Conservation (phyloP, 2,329 filamentous ascomycete genomes). For the Acrocalymma vagum region DNA sequence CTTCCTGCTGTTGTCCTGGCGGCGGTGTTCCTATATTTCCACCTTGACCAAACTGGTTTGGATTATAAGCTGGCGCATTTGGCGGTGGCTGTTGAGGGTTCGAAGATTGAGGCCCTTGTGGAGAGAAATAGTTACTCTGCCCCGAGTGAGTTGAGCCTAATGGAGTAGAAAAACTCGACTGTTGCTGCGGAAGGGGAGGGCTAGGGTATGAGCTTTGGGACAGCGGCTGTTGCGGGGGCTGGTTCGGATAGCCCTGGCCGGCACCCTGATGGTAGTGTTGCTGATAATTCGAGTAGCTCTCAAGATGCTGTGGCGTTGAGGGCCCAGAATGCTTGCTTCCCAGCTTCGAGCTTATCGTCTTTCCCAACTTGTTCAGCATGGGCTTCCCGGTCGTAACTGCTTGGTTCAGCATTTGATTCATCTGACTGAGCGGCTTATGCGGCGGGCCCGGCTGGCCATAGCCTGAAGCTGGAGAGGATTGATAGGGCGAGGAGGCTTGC, state of each 20-base stretch:
- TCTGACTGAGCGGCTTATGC: slow-evolving; percentile 29
- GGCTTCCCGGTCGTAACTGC: slow-evolving; percentile 46
- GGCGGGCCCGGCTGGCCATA: slow-evolving; percentile 21
- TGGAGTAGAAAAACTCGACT: slow-evolving; percentile 30
- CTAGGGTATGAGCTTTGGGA: too few species aligned
- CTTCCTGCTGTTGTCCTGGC: slow-evolving; percentile 14
- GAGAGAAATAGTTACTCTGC: slow-evolving; percentile 38
- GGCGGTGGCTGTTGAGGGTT: slow-evolving; percentile 24
- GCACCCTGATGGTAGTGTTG: slow-evolving; percentile 33
- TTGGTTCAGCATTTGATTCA: slow-evolving; percentile 45
- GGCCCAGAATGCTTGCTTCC: slow-evolving; percentile 32
- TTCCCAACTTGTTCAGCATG: slow-evolving; percentile 45
- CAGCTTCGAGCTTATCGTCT: slow-evolving; percentile 45
- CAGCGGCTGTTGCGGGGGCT: slow-evolving; percentile 18
- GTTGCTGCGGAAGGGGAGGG: slow-evolving; percentile 22
- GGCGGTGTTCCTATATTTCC: slow-evolving; percentile 2
- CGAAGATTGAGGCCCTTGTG: slow-evolving; percentile 21
- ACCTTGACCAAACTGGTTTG: slow-evolving; percentile 20
- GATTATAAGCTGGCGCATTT: slow-evolving; percentile 16
- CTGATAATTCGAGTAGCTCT: slow-evolving; percentile 44
- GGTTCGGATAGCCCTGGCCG: slow-evolving; percentile 24
- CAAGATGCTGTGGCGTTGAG: slow-evolving; percentile 35
- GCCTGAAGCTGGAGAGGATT: slow-evolving; percentile 20
- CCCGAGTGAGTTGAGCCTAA: slow-evolving; percentile 25
- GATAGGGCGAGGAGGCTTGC: slow-evolving; percentile 24